Evolutionary conservation across 179 eudicot species (phyloP).

Genomic region (Patellifolia procumbens): DNA sequence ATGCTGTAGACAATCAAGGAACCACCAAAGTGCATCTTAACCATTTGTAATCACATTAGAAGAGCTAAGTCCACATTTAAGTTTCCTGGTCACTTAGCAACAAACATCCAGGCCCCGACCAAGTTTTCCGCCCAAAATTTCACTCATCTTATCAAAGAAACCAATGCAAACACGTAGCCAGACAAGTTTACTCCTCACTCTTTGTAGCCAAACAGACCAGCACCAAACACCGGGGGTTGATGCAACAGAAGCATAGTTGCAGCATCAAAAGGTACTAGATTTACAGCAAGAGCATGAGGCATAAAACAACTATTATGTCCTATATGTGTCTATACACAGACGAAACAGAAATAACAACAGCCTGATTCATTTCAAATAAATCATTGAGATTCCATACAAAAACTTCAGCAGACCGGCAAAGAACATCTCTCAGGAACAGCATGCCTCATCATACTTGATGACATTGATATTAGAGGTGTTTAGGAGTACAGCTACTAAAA

Average conservation of each 20-base stretch:
- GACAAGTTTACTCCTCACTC: no score
- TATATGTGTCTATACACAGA: no score
- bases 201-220: no score
- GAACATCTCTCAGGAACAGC: background rate
- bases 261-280: no score
- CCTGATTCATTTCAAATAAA: background rate
- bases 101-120: background rate
- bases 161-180: background rate
- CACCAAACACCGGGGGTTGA: no score
- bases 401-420: background rate
- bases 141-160: background rate
- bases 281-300: no score
- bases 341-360: background rate
- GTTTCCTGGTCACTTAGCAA: background rate
- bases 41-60: background rate
- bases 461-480: background rate
- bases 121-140: background rate
- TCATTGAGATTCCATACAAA: background rate
- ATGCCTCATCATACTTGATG: background rate
- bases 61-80: background rate
- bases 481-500: background rate
- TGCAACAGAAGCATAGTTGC: no score
- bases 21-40: background rate
- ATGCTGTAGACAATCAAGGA: background rate
- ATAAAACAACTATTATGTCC: no score